Evolutionary conservation across 2,329 filamentous ascomycete species (phyloP), one percentile per base, ranked within the genome.

Genomic region (Monilinia polystroma): DNA sequence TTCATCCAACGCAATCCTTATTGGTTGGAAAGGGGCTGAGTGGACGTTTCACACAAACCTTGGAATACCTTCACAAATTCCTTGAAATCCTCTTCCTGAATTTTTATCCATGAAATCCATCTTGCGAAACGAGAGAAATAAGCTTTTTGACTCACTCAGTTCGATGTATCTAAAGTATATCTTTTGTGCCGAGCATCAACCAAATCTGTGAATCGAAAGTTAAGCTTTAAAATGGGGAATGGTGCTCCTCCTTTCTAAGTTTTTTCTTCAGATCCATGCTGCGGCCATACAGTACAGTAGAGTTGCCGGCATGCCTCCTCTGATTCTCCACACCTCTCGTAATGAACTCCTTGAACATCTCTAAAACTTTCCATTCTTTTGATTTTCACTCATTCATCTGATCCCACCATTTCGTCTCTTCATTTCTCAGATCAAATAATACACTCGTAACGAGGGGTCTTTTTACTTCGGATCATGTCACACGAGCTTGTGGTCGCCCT

Each of bases 341-440:
- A 58, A 47, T 18, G 32, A 29, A 1, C 41, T 26, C 41, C 45
- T 47, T 29, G 5, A 16, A 23, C 56, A 45, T 47, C 41, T 58
- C 56, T 47, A n/a, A 58, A 32, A 58, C 16, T 8, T 47, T 47
- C 4, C 5, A n/a, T 47, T 47, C 29, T 32, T 18, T 5, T 29
- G 29, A 14, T 47, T 29, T 23, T 10, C 14, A 49, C 29, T 49
- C 57, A 11, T 35, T 32, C 57, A 38, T 26, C 58, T 14, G 38
- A 51, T 38, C 29, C 58, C 38, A 7, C 14, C 45, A 51, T 20
- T 38, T 60, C 45, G 38, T 38, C 57, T 51, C 45, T 60, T 60
- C 20, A 11, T 23, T 51, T 43, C 12, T 49, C 57, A 60, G 12
- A 49, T 60, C 57, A 51, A 49, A 59, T 18, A 59, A 35, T 35